Conservation (phyloP, 78 protist genomes). For the Isochrysis galbana region DNA sequence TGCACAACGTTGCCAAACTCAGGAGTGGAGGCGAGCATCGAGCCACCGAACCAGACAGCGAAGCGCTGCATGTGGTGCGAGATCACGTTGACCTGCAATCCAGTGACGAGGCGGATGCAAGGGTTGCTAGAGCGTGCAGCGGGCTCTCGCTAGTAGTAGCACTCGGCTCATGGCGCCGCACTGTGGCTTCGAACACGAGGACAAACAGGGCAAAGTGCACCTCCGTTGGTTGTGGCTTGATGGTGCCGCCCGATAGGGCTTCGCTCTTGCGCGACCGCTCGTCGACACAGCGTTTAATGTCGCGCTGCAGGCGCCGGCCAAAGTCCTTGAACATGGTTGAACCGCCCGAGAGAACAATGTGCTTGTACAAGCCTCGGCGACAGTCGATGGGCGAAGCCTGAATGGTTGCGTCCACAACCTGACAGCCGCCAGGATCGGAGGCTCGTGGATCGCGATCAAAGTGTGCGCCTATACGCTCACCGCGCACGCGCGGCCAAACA, state of each 20-base stretch:
- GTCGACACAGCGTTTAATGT: slow-evolving; percentile 76
- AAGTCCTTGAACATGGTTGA: slow-evolving; percentile 98
- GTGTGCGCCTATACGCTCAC: background rate
- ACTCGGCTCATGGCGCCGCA: too few relatives aligned
- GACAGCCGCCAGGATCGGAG: too few relatives aligned
- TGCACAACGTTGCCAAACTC: slow-evolving; percentile 85
- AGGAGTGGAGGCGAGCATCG: slow-evolving; percentile 90
- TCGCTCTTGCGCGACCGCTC: slow-evolving; percentile 40
- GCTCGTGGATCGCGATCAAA: background rate
- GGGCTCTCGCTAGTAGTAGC: too few relatives aligned
- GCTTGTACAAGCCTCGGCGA: slow-evolving; percentile 89
- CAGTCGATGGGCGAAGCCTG: slow-evolving; percentile 94
- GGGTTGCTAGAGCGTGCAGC: too few relatives aligned
- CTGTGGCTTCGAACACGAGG: too few relatives aligned
- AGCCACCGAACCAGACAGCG: slow-evolving; percentile 95
- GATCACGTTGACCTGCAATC: too few relatives aligned
- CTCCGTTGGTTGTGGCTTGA: slow-evolving; percentile 81
- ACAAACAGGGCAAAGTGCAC: too few relatives aligned
- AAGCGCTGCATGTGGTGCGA: slow-evolving; percentile 90
- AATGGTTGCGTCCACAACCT: background rate
- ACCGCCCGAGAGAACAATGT: slow-evolving; percentile 98
- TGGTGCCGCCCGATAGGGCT: slow-evolving; percentile 71
- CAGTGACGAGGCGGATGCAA: too few relatives aligned
- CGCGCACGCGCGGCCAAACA: too few relatives aligned
- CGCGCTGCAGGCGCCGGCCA: slow-evolving; percentile 89